Conservation (phyloP, 2,329 filamentous ascomycete genomes). For the Verticillium tricorpus region DNA sequence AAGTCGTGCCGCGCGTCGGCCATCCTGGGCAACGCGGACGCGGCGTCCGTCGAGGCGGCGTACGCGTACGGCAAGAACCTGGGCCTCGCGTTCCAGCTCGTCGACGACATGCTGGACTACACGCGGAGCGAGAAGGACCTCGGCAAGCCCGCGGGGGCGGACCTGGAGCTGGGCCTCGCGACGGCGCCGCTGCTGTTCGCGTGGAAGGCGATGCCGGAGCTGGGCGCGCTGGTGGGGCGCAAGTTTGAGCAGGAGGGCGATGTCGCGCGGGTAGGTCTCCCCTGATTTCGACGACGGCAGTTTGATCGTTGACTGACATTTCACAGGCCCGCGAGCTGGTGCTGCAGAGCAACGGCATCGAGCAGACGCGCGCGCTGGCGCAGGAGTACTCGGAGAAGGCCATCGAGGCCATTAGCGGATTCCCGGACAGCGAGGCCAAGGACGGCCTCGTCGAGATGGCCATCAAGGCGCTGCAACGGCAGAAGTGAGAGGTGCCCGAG, state of each 20-base stretch:
- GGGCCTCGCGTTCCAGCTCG: conserved; percentile 91
- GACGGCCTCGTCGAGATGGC: conserved; percentile 90
- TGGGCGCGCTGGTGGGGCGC: conserved; percentile 84
- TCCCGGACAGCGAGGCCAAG: conserved; percentile 95
- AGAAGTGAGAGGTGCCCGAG: conserved; percentile 55
- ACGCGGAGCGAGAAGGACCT: conserved; percentile 79
- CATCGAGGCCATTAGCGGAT: conserved; percentile 73
- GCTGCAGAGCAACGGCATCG: conserved; percentile 75
- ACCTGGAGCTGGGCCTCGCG: conserved; percentile 87
- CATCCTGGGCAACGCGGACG: conserved; percentile 72
- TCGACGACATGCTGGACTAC: conserved; percentile 98
- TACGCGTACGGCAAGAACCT: conserved; percentile 92
- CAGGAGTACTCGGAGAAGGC: conserved; percentile 89
- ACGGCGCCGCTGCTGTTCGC: conserved; percentile 93
- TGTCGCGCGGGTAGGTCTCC: conserved; percentile 66
- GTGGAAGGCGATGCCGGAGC: conserved; percentile 82
- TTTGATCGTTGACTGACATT: conserved; percentile 7
- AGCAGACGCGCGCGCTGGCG: conserved; percentile 85
- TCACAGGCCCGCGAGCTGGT: conserved; percentile 81
- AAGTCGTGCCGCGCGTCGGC: conserved; percentile 92
- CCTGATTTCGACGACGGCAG: not conserved
- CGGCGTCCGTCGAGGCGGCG: conserved; percentile 80
- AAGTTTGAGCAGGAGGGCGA: conserved; percentile 85
- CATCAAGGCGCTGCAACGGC: conserved; percentile 80
- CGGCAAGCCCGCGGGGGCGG: conserved; percentile 91